Evolutionary conservation across 139 green algal genomes (phyloP), one percentile per base, ranked within the genome.

Genomic region (Eudorina sp.): DNA sequence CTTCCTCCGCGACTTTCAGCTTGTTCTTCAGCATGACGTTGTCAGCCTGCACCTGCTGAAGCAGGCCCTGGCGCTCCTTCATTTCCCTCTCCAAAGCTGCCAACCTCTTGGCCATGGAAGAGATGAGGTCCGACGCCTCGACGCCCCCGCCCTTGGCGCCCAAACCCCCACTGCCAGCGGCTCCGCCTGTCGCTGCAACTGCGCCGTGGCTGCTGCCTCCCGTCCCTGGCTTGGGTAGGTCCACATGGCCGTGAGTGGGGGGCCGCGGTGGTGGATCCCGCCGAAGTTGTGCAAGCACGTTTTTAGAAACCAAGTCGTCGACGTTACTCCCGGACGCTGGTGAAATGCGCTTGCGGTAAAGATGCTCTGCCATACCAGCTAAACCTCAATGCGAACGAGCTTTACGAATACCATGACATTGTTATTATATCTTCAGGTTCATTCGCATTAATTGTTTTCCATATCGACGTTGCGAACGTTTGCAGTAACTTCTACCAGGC

Each of bases 61-160:
- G 46, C 14, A 81, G 58, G 21, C 8, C 31, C 34, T 70, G 86
- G 14, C 69, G 58, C 48, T 89, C 82, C 75, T 81, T 79, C 43
- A 90, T 41, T n/a, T 90, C 83, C 29, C 84, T 66, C 64, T 93
- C 90, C 53, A 93, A 46, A 3, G 70, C 38, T 27, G 25, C 76
- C n/a, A 93, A 45, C 5, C 90, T 86, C 64, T 93, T 93, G 31
- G 90, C 90, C 86, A 93, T 91, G 25, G 79, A 84, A 14, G 90
- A 72, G 40, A 93, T 66, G 27, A 93, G 81, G 58, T 93, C 90
- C 1, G 62, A 43, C 7, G 83, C 81, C 2, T 89, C 90, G 13
- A 91, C 76, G 41, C 34, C 14, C n/a, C 43, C 43, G 31, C 60
- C 16, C 27, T 19, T 72, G 53, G 36, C 31, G 40, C 23, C 3